Conservation (phyloP, 805 yeast genomes). For the Wickerhamomyces queroliae region DNA sequence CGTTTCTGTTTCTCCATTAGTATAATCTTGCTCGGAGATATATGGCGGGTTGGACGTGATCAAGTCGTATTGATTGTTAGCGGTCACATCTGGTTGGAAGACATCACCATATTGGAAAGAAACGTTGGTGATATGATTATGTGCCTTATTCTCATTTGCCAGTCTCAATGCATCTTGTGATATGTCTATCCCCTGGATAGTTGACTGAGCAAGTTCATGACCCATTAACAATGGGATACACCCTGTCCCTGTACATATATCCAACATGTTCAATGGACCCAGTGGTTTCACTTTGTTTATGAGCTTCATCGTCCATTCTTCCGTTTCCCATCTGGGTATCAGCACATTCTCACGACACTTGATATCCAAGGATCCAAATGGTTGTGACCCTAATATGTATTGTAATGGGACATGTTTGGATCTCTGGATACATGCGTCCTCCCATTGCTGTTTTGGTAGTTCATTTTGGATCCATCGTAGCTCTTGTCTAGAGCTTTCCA, state of each 20-base stretch:
- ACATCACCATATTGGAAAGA: slow-evolving; percentile 6
- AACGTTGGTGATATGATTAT: slow-evolving; percentile 7
- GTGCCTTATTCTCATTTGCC: slow-evolving; percentile 38
- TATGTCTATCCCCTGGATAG: slow-evolving; percentile 48
- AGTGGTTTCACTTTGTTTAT: slow-evolving; percentile 13
- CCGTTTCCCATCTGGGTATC: slow-evolving; percentile 95
- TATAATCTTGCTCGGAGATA: slow-evolving; percentile 45
- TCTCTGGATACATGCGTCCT: slow-evolving; percentile 47
- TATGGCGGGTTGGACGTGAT: slow-evolving; percentile 92
- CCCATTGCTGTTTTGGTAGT: slow-evolving; percentile 42
- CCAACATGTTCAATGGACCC: slow-evolving; percentile 34
- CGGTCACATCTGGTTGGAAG: background rate
- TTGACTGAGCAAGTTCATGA: slow-evolving; percentile 17
- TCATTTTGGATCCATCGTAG: slow-evolving; percentile 60
- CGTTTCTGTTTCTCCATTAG: slow-evolving; percentile 36
- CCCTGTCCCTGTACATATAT: slow-evolving; percentile 86
- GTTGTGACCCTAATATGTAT: slow-evolving; percentile 80
- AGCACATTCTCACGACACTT: slow-evolving; percentile 59
- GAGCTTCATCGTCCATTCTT: slow-evolving; percentile 69
- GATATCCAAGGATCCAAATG: slow-evolving; percentile 69
- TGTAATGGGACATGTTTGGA: slow-evolving; percentile 65
- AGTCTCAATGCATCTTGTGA: slow-evolving; percentile 46
- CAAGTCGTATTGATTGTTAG: slow-evolving; percentile 33
- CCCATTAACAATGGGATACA: slow-evolving; percentile 64
- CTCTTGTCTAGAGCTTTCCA: slow-evolving; percentile 44